Evolutionary conservation across 1,284 basidiomycete genomes (phyloP).

Genomic region (Phellinidium pouzarii): DNA sequence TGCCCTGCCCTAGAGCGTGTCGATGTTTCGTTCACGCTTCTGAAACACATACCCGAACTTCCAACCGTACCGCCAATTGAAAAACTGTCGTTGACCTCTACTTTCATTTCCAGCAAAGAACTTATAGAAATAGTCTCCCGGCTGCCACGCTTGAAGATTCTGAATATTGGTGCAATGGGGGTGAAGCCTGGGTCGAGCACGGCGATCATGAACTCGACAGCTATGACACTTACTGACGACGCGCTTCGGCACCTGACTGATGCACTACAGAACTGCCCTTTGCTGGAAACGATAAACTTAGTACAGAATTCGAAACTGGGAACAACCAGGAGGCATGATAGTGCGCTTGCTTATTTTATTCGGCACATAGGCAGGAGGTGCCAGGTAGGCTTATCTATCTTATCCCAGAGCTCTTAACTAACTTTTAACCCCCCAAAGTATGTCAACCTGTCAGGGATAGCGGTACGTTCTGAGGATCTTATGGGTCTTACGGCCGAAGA

Average conservation of each 20-base stretch:
- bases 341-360: slow-evolving; percentile 42
- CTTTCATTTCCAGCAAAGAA: slow-evolving; percentile 35
- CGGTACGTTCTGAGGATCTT: slow-evolving; percentile 47
- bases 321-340: slow-evolving; percentile 26
- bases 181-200: slow-evolving; percentile 36
- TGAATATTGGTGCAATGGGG: slow-evolving; percentile 59
- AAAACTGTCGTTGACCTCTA: slow-evolving; percentile 60
- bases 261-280: slow-evolving; percentile 30
- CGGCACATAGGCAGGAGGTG: slow-evolving; percentile 49
- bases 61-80: slow-evolving; percentile 29
- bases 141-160: slow-evolving; percentile 37
- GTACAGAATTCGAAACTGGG: slow-evolving; percentile 60
- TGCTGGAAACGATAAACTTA: slow-evolving; percentile 48
- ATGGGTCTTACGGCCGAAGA: slow-evolving; percentile 38
- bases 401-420: slow-evolving; percentile 3
- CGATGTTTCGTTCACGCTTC: slow-evolving; percentile 59
- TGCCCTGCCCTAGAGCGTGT: slow-evolving; percentile 49
- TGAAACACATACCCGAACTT: slow-evolving; percentile 31
- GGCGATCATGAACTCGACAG: slow-evolving; percentile 39
- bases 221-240: slow-evolving; percentile 51
- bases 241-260: slow-evolving; percentile 40
- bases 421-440: slow-evolving; percentile 24
- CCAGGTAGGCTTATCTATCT: slow-evolving; percentile 36
- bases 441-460: slow-evolving; percentile 52
- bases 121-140: slow-evolving; percentile 35